Conservation (phyloP, 148 eudicot species). For the Fagopyrum homotropicum region DNA sequence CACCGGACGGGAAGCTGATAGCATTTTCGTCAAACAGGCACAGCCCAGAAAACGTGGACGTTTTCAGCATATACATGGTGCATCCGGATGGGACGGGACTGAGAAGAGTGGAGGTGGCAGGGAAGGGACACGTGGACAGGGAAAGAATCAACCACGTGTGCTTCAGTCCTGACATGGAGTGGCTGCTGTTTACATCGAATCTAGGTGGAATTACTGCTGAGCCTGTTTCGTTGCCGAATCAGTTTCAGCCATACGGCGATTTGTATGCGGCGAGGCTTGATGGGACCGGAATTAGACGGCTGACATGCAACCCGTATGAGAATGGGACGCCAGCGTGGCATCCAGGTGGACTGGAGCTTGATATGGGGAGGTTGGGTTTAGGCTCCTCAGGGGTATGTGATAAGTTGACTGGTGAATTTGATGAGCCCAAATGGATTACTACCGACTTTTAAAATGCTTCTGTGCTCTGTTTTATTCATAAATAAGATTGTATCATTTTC, state of each 20-base stretch:
- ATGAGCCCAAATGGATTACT: constrained; percentile 66
- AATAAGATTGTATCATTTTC: not conserved
- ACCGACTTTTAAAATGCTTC: constrained; percentile 19
- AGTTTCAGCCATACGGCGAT: constrained; percentile 86
- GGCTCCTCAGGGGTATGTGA: constrained; percentile 23
- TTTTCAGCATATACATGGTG: constrained; percentile 52
- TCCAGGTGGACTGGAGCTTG: constrained; percentile 16
- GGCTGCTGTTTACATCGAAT: constrained; percentile 64
- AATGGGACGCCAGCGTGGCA: constrained; percentile 86
- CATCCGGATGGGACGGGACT: constrained; percentile 52
- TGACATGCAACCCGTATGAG: constrained; percentile 69
- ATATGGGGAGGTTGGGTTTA: constrained; percentile 18
- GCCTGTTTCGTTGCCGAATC: constrained; percentile 74
- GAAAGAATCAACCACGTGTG: constrained; percentile 81
- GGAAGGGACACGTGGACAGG: constrained; percentile 21
- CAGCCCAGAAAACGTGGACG: constrained; percentile 35
- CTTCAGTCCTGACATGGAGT: constrained; percentile 57
- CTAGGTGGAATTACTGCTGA: constrained; percentile 70
- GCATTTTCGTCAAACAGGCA: constrained; percentile 82
- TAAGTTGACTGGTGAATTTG: constrained; percentile 47
- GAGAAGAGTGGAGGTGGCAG: constrained; percentile 37
- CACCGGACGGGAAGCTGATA: constrained; percentile 64
- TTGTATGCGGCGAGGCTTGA: constrained; percentile 49
- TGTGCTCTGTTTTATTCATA: not conserved
- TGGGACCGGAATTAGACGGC: constrained; percentile 52